A percentile compares a stretch with the other conserved stretches of the same genome.
These are phyloP conservation scores for Hypoxylon perforatum DNA, from an alignment of 495 filamentous ascomycete species.

Conservation along the genomic window DNA sequence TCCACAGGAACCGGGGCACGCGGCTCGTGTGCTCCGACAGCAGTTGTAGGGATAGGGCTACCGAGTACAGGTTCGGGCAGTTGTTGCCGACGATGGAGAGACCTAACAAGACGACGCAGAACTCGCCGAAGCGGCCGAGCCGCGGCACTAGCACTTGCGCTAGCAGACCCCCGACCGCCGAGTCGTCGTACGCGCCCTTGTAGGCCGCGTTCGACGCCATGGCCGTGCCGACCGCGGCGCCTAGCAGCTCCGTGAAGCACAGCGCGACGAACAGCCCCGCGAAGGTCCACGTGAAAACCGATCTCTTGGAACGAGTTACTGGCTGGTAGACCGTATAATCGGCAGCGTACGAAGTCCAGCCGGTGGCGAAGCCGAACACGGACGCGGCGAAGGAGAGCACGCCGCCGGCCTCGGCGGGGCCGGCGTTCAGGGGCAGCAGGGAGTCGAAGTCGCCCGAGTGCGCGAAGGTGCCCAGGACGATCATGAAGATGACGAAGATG, in stretches of 20 bases:
- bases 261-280: conserved; percentile 76
- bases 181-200: conserved; percentile 65
- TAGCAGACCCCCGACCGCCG: conserved; percentile 78
- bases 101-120: conserved; percentile 83
- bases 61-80: conserved; percentile 90
- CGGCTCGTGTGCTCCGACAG: conserved; percentile 70
- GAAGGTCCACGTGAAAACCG: conserved; percentile 77
- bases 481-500: conserved; percentile 79
- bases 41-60: conserved; percentile 79
- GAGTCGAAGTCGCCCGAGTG: conserved; percentile 78
- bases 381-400: conserved; percentile 79
- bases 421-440: conserved; percentile 69
- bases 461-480: conserved; percentile 78
- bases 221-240: conserved; percentile 76
- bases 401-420: conserved; percentile 69
- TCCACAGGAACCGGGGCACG: conserved; percentile 84
- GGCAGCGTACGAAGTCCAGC: conserved; percentile 82
- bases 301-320: conserved; percentile 62
- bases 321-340: conserved; percentile 91
- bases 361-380: conserved; percentile 81
- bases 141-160: conserved; percentile 71
- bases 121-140: conserved; percentile 80
- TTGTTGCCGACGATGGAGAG: conserved; percentile 86
- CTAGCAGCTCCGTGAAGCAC: conserved; percentile 82
- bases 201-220: conserved; percentile 67